phyloP scores from a whole-genome alignment of 2,329 filamentous ascomycete species.

The Acephala macrosclerotiorum region DNA sequence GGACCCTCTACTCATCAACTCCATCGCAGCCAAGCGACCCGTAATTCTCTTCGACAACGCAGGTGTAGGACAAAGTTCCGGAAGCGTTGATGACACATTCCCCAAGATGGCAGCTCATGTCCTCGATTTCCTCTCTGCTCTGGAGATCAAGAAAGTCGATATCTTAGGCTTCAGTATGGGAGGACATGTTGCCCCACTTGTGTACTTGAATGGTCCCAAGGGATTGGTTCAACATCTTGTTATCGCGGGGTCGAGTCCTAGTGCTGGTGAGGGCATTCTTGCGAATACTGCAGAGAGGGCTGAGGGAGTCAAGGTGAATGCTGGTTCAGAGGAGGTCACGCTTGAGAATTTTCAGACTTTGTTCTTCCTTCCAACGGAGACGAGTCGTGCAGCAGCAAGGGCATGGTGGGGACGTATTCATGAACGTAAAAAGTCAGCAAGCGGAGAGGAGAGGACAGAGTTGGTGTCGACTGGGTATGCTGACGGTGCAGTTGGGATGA shows the following conservation, averaged over 20 bases:
- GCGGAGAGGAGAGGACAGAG: not conserved
- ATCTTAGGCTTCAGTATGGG: not conserved
- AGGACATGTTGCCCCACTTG: not conserved
- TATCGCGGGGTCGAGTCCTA: not conserved
- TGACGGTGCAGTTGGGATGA: not conserved
- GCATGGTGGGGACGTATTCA: not conserved
- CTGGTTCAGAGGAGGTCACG: not conserved
- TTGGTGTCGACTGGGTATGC: not conserved
- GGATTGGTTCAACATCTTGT: not conserved
- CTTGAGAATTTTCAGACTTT: not conserved
- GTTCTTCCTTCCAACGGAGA: not conserved
- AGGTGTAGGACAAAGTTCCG: not conserved
- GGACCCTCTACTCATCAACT: constrained; percentile 1
- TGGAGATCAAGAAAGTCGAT: not conserved
- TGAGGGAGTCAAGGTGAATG: not conserved
- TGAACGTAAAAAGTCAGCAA: not conserved
- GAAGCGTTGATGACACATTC: not conserved
- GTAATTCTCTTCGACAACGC: not conserved
- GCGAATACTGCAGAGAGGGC: not conserved
- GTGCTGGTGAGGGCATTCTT: not conserved
- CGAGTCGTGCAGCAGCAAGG: not conserved
- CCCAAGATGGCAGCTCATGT: not conserved
- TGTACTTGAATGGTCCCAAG: not conserved
- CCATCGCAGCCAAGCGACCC: not conserved
- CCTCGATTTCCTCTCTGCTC: not conserved